These are phyloP conservation scores for Tinospora cordifolia DNA, from an alignment of 164 flowering plant species.

Conservation along the genomic window DNA sequence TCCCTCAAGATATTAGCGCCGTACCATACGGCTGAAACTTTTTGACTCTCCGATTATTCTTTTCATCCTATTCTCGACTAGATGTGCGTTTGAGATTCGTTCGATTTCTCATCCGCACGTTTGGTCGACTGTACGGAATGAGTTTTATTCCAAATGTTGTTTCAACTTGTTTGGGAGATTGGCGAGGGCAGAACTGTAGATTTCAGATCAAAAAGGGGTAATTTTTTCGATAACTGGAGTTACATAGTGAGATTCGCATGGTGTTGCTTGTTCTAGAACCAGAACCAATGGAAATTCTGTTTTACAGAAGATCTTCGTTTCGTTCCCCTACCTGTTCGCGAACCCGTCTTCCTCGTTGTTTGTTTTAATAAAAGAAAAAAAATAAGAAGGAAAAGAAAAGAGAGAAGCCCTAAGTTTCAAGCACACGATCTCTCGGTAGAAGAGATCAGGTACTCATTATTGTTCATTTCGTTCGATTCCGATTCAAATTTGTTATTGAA, in stretches of 20 bases:
- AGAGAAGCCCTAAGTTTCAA: not conserved
- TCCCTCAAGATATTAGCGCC: not conserved
- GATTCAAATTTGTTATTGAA: not conserved
- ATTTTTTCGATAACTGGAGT: not conserved
- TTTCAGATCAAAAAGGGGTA: not conserved
- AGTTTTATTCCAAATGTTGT: no score
- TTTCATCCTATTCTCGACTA: not conserved
- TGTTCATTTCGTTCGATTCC: not conserved
- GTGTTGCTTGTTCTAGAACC: not conserved
- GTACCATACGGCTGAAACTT: not conserved
- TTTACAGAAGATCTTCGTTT: constrained; percentile 3
- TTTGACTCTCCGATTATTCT: not conserved
- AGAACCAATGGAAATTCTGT: constrained; percentile 7
- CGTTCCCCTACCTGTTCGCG: not conserved
- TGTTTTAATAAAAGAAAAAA: not conserved
- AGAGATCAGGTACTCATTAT: constrained; percentile 3
- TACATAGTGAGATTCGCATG: constrained; percentile 5
- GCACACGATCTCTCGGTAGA: not conserved
- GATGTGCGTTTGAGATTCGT: not conserved
- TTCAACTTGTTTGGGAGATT: no score
- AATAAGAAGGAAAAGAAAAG: no score
- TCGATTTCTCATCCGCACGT: not conserved
- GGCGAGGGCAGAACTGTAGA: not conserved
- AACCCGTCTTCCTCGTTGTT: not conserved
- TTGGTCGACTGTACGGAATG: no score